Base-by-base conservation (phyloP, 495 filamentous ascomycete genomes). In the Aspergillus incahuasiensis region DNA sequence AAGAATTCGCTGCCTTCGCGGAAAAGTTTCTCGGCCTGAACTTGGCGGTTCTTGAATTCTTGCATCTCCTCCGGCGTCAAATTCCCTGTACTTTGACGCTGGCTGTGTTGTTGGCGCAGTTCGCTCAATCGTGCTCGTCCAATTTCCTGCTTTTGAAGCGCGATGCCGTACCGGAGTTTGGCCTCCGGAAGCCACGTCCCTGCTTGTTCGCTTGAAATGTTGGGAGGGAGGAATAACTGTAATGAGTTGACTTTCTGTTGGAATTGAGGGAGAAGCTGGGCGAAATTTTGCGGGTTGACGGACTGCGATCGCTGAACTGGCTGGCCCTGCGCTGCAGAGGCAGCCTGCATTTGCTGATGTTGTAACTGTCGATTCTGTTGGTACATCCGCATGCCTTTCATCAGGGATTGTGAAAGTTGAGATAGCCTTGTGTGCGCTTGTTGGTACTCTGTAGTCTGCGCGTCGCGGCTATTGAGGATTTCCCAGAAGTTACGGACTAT, bases 341-440 rank as follows among this genome's bases (percentile, higher is more conserved):
- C 59, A 15, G 55, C 58, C 34, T 68, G 65, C 24, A 57, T 52
- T 16, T 66, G 63, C 46, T 74, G 70, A 32, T 67, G 70, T 45
- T 67, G 68, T 22, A 76, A 67, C 43, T 78, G 73, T 40, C 73
- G 74, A 51, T 63, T 74, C 48, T 75, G 72, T 53, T 75, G 70
- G 49, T 68, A 76, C 20, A 67, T 59, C 12, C 79, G 75, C 56
- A 88, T 73, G 56, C 85, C 85, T 11, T 73, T 75, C 62, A 77
- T 73, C 39, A 91, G 69, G 62, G 80, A 86, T 51, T 79, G 76
- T 0, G 87, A 82, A 48, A 92, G 81, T 15, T 87, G 78, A 3
- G 74, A 66, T 6, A 92, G 76, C 64, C 85, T 88, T 12, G 71
- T 68, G 63, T 86, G 84, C 0, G 89, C 89, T 1, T 71, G 66